Percentiles rank a stretch among this genome's conserved stretches.
Conservation (phyloP, 2,329 filamentous ascomycete species). For the Claviceps sorghi region DNA sequence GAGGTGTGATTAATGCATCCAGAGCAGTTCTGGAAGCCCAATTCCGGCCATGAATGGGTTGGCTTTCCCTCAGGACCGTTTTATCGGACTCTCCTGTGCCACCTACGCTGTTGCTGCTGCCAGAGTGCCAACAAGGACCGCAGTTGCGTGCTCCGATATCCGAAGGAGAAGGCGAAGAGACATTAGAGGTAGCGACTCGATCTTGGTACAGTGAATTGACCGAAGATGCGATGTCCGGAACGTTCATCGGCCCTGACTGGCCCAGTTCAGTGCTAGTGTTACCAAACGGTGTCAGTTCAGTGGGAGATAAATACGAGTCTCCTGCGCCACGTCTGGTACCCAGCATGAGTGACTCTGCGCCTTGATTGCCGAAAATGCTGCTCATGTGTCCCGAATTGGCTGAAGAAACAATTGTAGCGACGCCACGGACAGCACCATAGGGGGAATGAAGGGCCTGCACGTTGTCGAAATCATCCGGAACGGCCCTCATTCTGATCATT, state of each 20-base stretch:
- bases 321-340: constrained; percentile 50
- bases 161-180: constrained; percentile 32
- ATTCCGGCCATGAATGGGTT: background rate
- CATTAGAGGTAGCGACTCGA: constrained; percentile 39
- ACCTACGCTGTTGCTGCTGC: background rate
- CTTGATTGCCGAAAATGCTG: constrained; percentile 41
- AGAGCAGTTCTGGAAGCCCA: constrained; percentile 1
- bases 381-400: constrained; percentile 27
- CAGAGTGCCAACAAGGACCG: constrained; percentile 2
- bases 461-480: constrained; percentile 58
- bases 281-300: constrained; percentile 53
- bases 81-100: background rate
- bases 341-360: constrained; percentile 53
- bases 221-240: constrained; percentile 41
- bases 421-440: constrained; percentile 45
- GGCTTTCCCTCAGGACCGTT: background rate
- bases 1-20: background rate
- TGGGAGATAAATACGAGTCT: constrained; percentile 53
- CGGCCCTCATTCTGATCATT: constrained; percentile 58
- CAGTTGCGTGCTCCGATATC: constrained; percentile 12
- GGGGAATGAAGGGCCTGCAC: constrained; percentile 54
- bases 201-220: constrained; percentile 40
- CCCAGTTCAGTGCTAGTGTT: constrained; percentile 52
- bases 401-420: constrained; percentile 33
- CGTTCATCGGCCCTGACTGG: constrained; percentile 33